Base-by-base conservation (phyloP, 2,329 filamentous ascomycete species). In the Drechslerella dactyloides region DNA sequence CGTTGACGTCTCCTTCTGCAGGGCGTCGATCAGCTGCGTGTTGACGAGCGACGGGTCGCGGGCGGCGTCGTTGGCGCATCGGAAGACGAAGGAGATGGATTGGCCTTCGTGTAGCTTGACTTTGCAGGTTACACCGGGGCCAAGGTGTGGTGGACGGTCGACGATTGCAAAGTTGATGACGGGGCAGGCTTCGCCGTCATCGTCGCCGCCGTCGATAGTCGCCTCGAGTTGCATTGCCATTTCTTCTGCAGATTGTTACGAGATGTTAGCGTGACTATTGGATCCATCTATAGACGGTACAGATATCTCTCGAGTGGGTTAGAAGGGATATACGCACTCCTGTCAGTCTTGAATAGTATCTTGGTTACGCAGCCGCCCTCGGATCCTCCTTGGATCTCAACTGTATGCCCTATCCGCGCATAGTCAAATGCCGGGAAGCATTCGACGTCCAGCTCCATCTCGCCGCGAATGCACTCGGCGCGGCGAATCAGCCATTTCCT, bases 371-470 rank as follows among this genome's bases (percentile, higher is more conserved):
- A 68, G 10, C 57, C 46, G 2, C 52, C 69, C 15, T 40, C 52
- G 10, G 79, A 76, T 0, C 80, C 78, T 68, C 83, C 81, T 8
- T 83, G 77, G 24, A 89, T 82, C 1, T 84, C 84, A 2, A 86
- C 88, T 1, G 80, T 83, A 77, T 91, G 89, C 0, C 82, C 74
- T 51, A 87, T 85, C 54, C 82, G 82, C 2, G 87, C 89, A 77
- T 91, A 92, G 74, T 87, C 85, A 77, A 90, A 89, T 0, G 87
- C 86, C 0, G 89, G 89, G 74, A 90, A 90, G 11, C 91, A 81
- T 74, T 91, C 87, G 7, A 91, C 81, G 52, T 89, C 84, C 23
- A 91, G 80, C 53, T 85, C 83, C 77, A 91, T 82, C 0, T 81
- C 79, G 15, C 89, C 89, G 50, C 89, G 85, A 75, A 90, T 86